Percentiles rank a stretch among this genome's conserved stretches.
These are phyloP conservation scores for Solanum arcanum DNA, from an alignment of 257 asterid species.

Conservation along the genomic window DNA sequence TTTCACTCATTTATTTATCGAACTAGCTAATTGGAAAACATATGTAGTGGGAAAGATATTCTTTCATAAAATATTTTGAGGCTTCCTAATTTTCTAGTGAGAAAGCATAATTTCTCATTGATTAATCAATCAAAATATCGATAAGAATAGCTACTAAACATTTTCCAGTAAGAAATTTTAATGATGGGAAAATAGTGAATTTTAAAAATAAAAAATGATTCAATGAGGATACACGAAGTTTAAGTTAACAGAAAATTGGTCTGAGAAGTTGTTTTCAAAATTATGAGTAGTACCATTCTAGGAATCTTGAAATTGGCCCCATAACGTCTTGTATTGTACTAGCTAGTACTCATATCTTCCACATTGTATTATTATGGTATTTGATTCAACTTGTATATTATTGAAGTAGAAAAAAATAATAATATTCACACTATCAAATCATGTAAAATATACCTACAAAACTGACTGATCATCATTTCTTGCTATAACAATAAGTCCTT, in stretches of 20 bases:
- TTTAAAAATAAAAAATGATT: no score
- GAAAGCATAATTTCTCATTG: no score
- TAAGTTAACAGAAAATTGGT: not conserved
- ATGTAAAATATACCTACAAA: not conserved
- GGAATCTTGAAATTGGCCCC: not conserved
- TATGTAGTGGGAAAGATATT: no score
- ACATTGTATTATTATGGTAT: not conserved
- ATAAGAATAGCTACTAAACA: not conserved
- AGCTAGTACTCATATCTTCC: not conserved
- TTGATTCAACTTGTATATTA: not conserved
- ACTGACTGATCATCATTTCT: not conserved
- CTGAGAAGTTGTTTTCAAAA: not conserved
- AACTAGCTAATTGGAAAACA: not conserved
- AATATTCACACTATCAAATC: not conserved
- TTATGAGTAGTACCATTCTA: not conserved
- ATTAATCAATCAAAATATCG: no score
- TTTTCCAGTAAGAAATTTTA: no score
- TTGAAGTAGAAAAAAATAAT: not conserved
- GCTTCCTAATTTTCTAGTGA: not conserved
- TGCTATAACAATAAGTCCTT: not conserved
- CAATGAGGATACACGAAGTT: not conserved
- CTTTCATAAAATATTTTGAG: not conserved
- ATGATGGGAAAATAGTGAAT: no score
- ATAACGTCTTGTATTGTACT: not conserved
- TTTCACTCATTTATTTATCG: not conserved